Evolutionary conservation across 805 yeast genomes (phyloP).

Genomic region (Metschnikowia cerradonensis): DNA sequence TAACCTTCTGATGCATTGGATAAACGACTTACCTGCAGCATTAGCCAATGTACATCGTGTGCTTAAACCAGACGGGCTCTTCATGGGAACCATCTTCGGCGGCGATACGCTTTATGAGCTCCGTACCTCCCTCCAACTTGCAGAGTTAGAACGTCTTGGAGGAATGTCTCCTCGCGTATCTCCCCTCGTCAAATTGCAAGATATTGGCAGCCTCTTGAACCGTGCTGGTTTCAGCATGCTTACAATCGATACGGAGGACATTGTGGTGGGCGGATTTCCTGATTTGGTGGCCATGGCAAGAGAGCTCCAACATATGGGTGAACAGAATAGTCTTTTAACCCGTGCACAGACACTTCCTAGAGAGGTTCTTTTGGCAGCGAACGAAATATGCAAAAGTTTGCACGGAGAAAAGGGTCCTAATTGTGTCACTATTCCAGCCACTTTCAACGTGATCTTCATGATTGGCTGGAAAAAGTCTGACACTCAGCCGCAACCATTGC

Average conservation of each 20-base stretch:
- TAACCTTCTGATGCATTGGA: slow-evolving; percentile 77
- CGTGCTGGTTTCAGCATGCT: slow-evolving; percentile 75
- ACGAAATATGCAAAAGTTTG: slow-evolving; percentile 64
- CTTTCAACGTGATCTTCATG: slow-evolving; percentile 74
- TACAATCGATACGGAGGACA: slow-evolving; percentile 81
- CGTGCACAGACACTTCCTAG: slow-evolving; percentile 38
- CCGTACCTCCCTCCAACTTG: slow-evolving; percentile 74
- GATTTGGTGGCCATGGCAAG: slow-evolving; percentile 61
- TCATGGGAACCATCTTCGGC: slow-evolving; percentile 76
- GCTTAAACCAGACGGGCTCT: slow-evolving; percentile 75
- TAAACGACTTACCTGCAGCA: slow-evolving; percentile 73
- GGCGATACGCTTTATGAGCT: slow-evolving; percentile 84
- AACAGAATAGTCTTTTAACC: slow-evolving; percentile 66
- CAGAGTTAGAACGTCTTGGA: slow-evolving; percentile 75
- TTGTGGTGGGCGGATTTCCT: slow-evolving; percentile 72
- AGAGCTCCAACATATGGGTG: slow-evolving; percentile 81
- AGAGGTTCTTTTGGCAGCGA: slow-evolving; percentile 70
- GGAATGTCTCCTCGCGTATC: slow-evolving; percentile 79
- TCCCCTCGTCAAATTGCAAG: slow-evolving; percentile 75
- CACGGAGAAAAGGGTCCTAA: slow-evolving; percentile 60
- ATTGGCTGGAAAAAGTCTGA: slow-evolving; percentile 84
- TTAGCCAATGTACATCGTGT: slow-evolving; percentile 53
- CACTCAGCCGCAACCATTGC: slow-evolving; percentile 66
- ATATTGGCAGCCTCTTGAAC: slow-evolving; percentile 68
- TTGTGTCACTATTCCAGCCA: slow-evolving; percentile 64